These are phyloP conservation scores for Rhynchospora pubera DNA, from an alignment of 176 grass and related monocot genomes.

Conservation along the genomic window DNA sequence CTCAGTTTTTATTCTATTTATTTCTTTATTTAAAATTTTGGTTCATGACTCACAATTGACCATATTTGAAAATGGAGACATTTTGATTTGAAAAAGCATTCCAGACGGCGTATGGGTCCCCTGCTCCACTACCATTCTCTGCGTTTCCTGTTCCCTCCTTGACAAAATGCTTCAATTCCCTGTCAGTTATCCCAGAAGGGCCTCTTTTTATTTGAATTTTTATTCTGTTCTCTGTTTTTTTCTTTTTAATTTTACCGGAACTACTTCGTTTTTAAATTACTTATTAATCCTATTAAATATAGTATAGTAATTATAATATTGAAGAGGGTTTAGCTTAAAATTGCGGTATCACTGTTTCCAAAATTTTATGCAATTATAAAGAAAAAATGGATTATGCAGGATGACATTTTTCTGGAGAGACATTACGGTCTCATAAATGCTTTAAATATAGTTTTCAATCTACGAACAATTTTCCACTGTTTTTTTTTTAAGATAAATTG, in stretches of 20 bases:
- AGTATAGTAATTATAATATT: neutral
- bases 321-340: neutral
- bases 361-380: too few relatives aligned
- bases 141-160: neutral
- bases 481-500: too few relatives aligned
- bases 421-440: too few relatives aligned
- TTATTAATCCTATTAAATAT: neutral
- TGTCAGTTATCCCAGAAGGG: neutral
- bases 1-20: too few relatives aligned
- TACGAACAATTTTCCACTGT: too few relatives aligned
- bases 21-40: too few relatives aligned
- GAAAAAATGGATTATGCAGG: too few relatives aligned
- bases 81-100: neutral
- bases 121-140: neutral
- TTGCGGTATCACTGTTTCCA: too few relatives aligned
- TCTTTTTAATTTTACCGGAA: too few relatives aligned
- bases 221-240: neutral
- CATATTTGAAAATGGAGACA: neutral
- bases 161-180: slow-evolving; percentile 4
- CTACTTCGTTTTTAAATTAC: neutral
- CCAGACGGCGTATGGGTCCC: neutral
- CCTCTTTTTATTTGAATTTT: neutral
- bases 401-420: too few relatives aligned
- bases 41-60: neutral
- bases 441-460: too few relatives aligned